Conservation (phyloP, 2,329 filamentous ascomycete genomes). For the Pseudogymnoascus sp. region DNA sequence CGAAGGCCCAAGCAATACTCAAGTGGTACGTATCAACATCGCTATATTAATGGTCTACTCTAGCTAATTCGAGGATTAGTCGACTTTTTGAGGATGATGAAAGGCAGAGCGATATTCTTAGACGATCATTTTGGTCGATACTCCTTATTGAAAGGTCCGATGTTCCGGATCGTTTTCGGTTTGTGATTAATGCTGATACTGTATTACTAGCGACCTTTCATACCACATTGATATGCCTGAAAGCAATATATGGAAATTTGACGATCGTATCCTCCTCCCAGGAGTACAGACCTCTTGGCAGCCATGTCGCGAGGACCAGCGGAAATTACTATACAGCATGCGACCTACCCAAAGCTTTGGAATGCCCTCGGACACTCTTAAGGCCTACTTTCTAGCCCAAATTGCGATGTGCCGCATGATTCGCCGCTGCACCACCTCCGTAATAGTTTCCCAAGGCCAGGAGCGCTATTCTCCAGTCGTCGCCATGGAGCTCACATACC, state of each 20-base stretch:
- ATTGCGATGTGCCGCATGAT: slow-evolving; percentile 32
- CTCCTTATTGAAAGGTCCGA: slow-evolving; percentile 23
- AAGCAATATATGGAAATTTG: slow-evolving; percentile 26
- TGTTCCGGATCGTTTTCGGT: background rate
- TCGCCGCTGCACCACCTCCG: slow-evolving; percentile 26
- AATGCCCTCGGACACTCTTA: slow-evolving; percentile 11
- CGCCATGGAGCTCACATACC: slow-evolving; percentile 29
- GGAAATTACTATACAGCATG: background rate
- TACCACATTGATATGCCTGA: slow-evolving; percentile 26
- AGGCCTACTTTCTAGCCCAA: slow-evolving; percentile 29
- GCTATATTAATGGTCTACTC: background rate
- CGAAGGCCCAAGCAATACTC: slow-evolving; percentile 27
- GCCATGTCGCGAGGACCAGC: slow-evolving; percentile 15
- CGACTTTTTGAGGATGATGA: slow-evolving; percentile 13
- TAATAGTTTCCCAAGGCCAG: slow-evolving; percentile 18
- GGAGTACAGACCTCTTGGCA: slow-evolving; percentile 23
- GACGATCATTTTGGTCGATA: slow-evolving; percentile 22
- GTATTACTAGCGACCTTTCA: slow-evolving; percentile 20
- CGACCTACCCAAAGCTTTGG: background rate
- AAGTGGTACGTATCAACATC: slow-evolving; percentile 13
- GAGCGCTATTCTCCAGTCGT: slow-evolving; percentile 26
- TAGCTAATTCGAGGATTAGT: slow-evolving; percentile 11
- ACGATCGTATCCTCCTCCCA: slow-evolving; percentile 25
- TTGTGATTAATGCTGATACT: background rate
- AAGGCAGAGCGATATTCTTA: slow-evolving; percentile 18